Conservation (phyloP, 1,284 basidiomycete genomes). For the Cryptococcus neoformans region DNA sequence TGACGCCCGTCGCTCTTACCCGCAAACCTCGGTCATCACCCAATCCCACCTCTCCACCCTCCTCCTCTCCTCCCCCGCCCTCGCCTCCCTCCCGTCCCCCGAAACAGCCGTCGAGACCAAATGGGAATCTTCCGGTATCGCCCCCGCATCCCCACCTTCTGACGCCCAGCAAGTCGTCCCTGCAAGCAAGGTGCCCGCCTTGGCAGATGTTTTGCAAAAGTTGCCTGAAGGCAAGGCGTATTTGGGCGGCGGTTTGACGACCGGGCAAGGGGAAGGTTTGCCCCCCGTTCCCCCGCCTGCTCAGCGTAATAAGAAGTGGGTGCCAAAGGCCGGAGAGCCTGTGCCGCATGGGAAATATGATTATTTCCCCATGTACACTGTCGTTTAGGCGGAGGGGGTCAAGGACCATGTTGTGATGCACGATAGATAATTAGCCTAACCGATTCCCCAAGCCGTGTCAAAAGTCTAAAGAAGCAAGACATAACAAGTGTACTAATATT, state of each 20-base stretch:
- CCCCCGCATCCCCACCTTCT: constrained; percentile 54
- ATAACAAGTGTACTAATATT: too few relatives aligned
- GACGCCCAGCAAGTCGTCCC: constrained; percentile 58
- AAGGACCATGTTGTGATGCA: not conserved
- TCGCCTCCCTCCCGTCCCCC: constrained; percentile 69
- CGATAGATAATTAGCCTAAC: too few relatives aligned
- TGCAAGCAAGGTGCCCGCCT: constrained; percentile 46
- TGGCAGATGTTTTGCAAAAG: constrained; percentile 62
- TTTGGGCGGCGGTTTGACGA: constrained; percentile 60
- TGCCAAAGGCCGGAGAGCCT: constrained; percentile 61
- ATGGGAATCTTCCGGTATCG: constrained; percentile 23
- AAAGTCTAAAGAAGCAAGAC: too few relatives aligned
- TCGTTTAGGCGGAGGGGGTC: constrained; percentile 47
- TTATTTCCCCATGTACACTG: constrained; percentile 81
- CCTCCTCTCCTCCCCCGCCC: constrained; percentile 74
- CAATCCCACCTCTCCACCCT: constrained; percentile 75
- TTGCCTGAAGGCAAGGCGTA: constrained; percentile 59
- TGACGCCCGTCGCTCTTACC: constrained; percentile 83
- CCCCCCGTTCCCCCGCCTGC: constrained; percentile 67
- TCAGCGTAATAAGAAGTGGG: constrained; percentile 65
- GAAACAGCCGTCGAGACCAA: constrained; percentile 40
- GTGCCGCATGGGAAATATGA: constrained; percentile 71
- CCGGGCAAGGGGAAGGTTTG: constrained; percentile 54
- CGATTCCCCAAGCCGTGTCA: too few relatives aligned
- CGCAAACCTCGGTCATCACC: constrained; percentile 77